A percentile compares a stretch with the other conserved stretches of the same genome.
Evolutionary conservation across 139 green algal genomes (phyloP).

Genomic region (Chlorella sp.): DNA sequence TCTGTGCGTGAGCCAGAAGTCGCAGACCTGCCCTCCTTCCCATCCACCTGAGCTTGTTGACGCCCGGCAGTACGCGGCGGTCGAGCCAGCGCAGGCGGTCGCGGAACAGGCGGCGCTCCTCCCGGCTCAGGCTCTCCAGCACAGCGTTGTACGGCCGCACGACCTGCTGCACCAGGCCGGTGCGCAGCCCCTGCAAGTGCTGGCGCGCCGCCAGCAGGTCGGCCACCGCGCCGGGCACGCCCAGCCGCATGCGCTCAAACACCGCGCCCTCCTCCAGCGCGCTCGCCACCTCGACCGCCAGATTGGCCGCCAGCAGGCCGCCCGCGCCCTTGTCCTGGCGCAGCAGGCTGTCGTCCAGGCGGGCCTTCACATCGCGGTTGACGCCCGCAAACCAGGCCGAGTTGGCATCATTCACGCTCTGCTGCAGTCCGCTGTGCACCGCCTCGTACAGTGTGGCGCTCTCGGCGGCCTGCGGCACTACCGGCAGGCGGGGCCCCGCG

Average conservation of each 20-base stretch:
- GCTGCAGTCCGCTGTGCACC: slow-evolving; percentile 71
- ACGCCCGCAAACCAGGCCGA: slow-evolving; percentile 80
- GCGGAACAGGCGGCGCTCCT: slow-evolving; percentile 82
- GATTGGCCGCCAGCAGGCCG: slow-evolving; percentile 80
- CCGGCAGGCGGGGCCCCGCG: slow-evolving; percentile 39
- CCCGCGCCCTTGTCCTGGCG: slow-evolving; percentile 59
- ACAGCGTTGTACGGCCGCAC: slow-evolving; percentile 38
- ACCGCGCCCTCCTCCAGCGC: slow-evolving; percentile 65
- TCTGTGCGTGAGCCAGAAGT: slow-evolving; percentile 81
- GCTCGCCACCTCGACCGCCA: slow-evolving; percentile 73
- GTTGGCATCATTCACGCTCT: slow-evolving; percentile 81
- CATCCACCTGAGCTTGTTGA: slow-evolving; percentile 81
- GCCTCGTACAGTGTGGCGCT: slow-evolving; percentile 69
- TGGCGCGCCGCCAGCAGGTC: slow-evolving; percentile 11
- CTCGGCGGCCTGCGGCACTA: slow-evolving; percentile 62
- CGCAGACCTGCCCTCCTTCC: slow-evolving; percentile 64
- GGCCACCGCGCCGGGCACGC: neutral
- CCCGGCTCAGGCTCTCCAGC: slow-evolving; percentile 63
- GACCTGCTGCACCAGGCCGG: slow-evolving; percentile 19
- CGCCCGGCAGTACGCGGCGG: slow-evolving; percentile 80
- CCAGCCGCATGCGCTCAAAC: slow-evolving; percentile 6
- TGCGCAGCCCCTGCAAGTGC: neutral
- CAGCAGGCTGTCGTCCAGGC: slow-evolving; percentile 73
- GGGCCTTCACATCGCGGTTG: slow-evolving; percentile 52
- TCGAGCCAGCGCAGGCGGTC: slow-evolving; percentile 88